These are phyloP conservation scores for Delphinella strobiligena DNA, from an alignment of 2,329 filamentous ascomycete species.

Conservation along the genomic window DNA sequence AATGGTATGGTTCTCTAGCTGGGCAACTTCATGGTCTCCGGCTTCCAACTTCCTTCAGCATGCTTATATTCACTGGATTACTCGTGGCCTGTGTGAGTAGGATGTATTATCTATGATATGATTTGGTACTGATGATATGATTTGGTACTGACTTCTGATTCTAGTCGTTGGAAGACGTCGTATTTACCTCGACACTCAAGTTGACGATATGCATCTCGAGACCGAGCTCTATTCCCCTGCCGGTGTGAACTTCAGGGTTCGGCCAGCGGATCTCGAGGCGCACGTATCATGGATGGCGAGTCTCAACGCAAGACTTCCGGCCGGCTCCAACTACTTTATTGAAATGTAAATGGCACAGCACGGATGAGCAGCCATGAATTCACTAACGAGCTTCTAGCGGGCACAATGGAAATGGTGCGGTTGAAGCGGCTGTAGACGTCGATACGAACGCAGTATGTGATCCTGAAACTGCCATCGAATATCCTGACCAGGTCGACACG, in stretches of 20 bases:
- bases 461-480: constrained; percentile 25
- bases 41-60: constrained; percentile 49
- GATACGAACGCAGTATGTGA: constrained; percentile 16
- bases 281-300: constrained; percentile 32
- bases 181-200: constrained; percentile 43
- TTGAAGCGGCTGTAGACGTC: constrained; percentile 25
- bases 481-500: constrained; percentile 26
- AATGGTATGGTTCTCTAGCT: constrained; percentile 49
- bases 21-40: constrained; percentile 39
- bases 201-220: constrained; percentile 51
- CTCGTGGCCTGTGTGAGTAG: constrained; percentile 45
- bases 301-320: constrained; percentile 36
- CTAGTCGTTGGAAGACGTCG: constrained; percentile 44
- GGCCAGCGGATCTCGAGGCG: constrained; percentile 34
- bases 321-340: constrained; percentile 40
- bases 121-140: constrained; percentile 12
- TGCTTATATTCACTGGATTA: constrained; percentile 51
- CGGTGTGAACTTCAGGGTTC: constrained; percentile 39
- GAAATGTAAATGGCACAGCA: too few species aligned
- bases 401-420: constrained; percentile 45
- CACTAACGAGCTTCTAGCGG: too few species aligned
- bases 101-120: constrained; percentile 14
- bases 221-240: constrained; percentile 29
- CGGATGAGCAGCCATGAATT: too few species aligned
- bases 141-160: too few species aligned